Evolutionary conservation across 805 yeast genomes (phyloP), one percentile per base, ranked within the genome.

Genomic region (Cyberlindnera euphorbiiphila): DNA sequence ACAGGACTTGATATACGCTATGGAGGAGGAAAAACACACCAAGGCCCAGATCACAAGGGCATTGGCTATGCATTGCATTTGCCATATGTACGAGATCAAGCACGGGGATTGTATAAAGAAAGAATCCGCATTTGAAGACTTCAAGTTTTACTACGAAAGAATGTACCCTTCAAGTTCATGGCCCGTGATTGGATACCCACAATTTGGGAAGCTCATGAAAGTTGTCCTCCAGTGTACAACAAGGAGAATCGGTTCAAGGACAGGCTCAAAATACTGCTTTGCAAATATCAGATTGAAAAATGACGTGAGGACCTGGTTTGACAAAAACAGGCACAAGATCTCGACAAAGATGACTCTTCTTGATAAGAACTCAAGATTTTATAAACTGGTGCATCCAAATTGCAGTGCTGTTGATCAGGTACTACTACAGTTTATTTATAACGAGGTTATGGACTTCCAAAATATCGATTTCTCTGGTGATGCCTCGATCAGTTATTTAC

Each of bases 231-330:
- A 25, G 2, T 32, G 37, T 17, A 21, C 36, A 11, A 42, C 47
- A 2, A 29, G 41, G 14, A 69, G 96, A 37, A 65, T 87, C 36
- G 96, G 96, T 2, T 76, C 80, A 57, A 68, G 95, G 34, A 89
- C 89, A 2, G 83, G 81, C 53, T 78, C 91, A 15, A 82, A 82
- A 55, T 88, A 88, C 59, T 94, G 86, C 57, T 87, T 85, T 54
- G 6, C 32, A 2, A 37, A 42, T 11, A 16, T 50, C 5, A 9
- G 36, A 7, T 14, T 46, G 11, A 37, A 22, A n/a, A 9, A 11
- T 9, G 27, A 15, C 4, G 21, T 16, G 9, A 23, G 18, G 1
- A 9, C 5, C 3, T 39, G 45, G 43, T 29, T 45, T n/a, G 32
- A 21, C 9, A 8, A 19, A 9, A 26, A 24, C 9, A 36, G 29